Percentiles rank a stretch among this genome's conserved stretches.
These are phyloP conservation scores for Cryptomeria japonica DNA, from an alignment of 75 land plant genomes.

Conservation along the genomic window DNA sequence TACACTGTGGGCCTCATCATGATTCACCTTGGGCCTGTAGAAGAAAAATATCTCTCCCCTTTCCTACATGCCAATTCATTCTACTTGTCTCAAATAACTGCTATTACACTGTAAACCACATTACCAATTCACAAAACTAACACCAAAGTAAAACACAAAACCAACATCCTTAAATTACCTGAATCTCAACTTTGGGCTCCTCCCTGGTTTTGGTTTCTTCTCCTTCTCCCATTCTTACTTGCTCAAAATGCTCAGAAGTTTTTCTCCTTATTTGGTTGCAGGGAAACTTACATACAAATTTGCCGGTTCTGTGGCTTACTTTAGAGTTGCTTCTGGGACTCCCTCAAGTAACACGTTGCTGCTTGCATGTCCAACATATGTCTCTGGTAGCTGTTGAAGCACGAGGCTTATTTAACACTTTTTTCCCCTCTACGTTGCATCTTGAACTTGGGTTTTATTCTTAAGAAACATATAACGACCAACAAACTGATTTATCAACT, in stretches of 20 bases:
- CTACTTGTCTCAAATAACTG: not conserved
- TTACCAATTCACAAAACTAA: not conserved
- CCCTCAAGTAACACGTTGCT: not conserved
- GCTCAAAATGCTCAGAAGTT: not conserved
- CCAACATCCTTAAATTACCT: slow-evolving; percentile 15
- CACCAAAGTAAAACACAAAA: not conserved
- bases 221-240: slow-evolving; percentile 48
- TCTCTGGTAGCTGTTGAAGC: not conserved
- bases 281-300: not conserved
- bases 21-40: slow-evolving; percentile 73
- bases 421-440: no score
- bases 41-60: slow-evolving; percentile 88
- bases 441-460: not conserved
- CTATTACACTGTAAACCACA: not conserved
- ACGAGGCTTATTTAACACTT: no score
- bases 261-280: not conserved
- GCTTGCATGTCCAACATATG: slow-evolving; percentile 1
- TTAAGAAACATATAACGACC: no score
- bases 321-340: not conserved
- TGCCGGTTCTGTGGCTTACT: not conserved
- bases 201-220: slow-evolving; percentile 41
- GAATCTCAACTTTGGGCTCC: slow-evolving; percentile 48
- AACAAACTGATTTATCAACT: no score
- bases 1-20: slow-evolving; percentile 60
- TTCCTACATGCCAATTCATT: slow-evolving; percentile 33